Evolutionary conservation across 2,329 filamentous ascomycete species (phyloP), one percentile per base, ranked within the genome.

Genomic region (Fusarium bulbicola): DNA sequence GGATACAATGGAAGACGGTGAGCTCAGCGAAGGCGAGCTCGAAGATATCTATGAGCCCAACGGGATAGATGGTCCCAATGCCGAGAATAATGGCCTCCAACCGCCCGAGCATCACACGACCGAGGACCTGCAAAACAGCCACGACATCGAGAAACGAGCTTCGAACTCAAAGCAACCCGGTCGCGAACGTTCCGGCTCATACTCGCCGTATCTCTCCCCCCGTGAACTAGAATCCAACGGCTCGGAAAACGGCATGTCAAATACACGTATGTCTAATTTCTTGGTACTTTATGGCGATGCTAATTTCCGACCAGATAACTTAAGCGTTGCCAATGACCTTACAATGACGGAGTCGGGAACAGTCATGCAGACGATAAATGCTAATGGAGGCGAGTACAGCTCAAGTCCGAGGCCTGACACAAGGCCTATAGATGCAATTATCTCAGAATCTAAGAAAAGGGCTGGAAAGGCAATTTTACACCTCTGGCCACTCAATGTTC

Each of bases 21-120:
- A 97, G 80, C 80, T 96, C 36, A 93, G 90, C 71, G 93, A 95
- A 75, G 88, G 86, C 24, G 90, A 92, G 74, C 85, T 87, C 54
- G 87, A 90, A 56, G 87, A 90, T 74, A 76, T 87, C 6, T 90
- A 90, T 68, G 86, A 89, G 54, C 84, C 86, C 15, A 65, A 59
- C 20, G 71, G 73, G 21, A 56, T 61, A 24, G 72, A 67, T 15
- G 61, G 69, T 10, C 40, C 36, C 13, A 59, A 53, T 30, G 36
- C 34, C 47, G 49, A 34, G 32, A 49, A 34, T 15, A 24, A 39
- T 24, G 39, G 14, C 28, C 16, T 21, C 26, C 64, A 64, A 26
- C 36, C 18, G 21, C 42, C 49, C 37, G 39, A 28, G 32, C 42
- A 36, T 15, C 54, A 34, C 39, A n/a, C 24, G 24, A 28, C 21